These are phyloP conservation scores for Funneliformis mosseae DNA, from an alignment of 192 early-diverging fungal species.

Conservation along the genomic window DNA sequence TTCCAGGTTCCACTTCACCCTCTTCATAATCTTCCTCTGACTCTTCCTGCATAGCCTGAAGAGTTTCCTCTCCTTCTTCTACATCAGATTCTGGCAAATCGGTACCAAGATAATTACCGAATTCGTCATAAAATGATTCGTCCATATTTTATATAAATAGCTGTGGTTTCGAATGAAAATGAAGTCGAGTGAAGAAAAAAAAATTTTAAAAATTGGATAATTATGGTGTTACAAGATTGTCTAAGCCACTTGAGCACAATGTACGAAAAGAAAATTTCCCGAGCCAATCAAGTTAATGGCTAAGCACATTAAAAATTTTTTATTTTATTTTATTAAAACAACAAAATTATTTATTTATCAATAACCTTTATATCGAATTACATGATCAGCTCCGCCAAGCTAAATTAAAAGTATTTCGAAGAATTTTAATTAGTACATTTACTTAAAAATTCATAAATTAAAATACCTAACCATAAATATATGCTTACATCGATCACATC, in stretches of 20 bases:
- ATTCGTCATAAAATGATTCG: conserved; percentile 84
- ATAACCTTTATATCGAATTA: neutral
- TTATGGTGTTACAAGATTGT: no score
- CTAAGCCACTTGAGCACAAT: no score
- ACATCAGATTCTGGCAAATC: conserved; percentile 79
- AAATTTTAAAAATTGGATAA: no score
- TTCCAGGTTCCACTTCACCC: conserved; percentile 50
- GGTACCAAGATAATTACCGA: conserved; percentile 99
- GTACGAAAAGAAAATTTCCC: no score
- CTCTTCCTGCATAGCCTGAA: conserved; percentile 38
- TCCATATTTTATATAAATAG: conserved; percentile 67
- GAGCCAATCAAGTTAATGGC: no score
- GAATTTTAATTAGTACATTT: neutral
- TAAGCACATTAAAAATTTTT: no score
- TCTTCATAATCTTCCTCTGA: conserved; percentile 41
- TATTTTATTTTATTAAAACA: no score
- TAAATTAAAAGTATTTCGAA: no score
- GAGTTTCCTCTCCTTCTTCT: conserved; percentile 51
- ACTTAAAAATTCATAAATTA: neutral
- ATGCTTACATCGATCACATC: neutral
- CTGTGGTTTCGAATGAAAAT: no score
- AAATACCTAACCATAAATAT: neutral
- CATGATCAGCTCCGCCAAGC: conserved; percentile 7
- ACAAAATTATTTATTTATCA: neutral
- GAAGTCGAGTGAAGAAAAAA: no score